Evolutionary conservation across 78 protist species (phyloP).

Genomic region (Speleostelium caveatum): DNA sequence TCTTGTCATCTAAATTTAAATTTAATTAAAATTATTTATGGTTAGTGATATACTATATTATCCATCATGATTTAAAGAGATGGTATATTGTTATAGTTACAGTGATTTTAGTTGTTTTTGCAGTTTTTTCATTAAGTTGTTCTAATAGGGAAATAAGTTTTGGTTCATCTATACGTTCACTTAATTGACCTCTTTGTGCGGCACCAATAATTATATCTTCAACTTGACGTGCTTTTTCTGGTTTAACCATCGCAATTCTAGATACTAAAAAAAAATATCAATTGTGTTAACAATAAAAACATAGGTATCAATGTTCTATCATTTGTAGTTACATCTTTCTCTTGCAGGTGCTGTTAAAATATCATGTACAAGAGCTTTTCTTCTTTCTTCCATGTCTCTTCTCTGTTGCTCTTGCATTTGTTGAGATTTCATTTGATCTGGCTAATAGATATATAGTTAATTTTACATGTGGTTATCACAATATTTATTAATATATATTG

Average conservation of each 20-base stretch:
- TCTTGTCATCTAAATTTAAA: too few species aligned
- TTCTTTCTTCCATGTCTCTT: slow-evolving; percentile 71
- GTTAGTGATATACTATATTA: too few species aligned
- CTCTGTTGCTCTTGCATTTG: slow-evolving; percentile 61
- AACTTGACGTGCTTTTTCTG: slow-evolving; percentile 69
- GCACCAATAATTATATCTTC: slow-evolving; percentile 68
- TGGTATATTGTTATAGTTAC: too few species aligned
- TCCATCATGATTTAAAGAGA: too few species aligned
- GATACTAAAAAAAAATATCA: slow-evolving; percentile 24
- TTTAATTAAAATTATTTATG: too few species aligned
- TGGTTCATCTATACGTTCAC: slow-evolving; percentile 53
- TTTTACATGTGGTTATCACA: background rate
- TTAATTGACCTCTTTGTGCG: slow-evolving; percentile 67
- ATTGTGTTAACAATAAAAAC: background rate
- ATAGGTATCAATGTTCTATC: background rate
- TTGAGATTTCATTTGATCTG: background rate
- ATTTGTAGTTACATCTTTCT: slow-evolving; percentile 58
- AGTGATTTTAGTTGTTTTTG: slow-evolving; percentile 29
- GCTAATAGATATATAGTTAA: slow-evolving; percentile 6
- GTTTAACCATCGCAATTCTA: slow-evolving; percentile 78
- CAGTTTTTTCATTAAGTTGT: slow-evolving; percentile 37
- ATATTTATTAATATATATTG: too few species aligned
- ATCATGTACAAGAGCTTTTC: slow-evolving; percentile 37
- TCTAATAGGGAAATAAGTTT: slow-evolving; percentile 71
- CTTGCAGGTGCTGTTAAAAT: slow-evolving; percentile 69